Conservation (phyloP, 1,284 basidiomycete species). For the Prillingera fragicola region DNA sequence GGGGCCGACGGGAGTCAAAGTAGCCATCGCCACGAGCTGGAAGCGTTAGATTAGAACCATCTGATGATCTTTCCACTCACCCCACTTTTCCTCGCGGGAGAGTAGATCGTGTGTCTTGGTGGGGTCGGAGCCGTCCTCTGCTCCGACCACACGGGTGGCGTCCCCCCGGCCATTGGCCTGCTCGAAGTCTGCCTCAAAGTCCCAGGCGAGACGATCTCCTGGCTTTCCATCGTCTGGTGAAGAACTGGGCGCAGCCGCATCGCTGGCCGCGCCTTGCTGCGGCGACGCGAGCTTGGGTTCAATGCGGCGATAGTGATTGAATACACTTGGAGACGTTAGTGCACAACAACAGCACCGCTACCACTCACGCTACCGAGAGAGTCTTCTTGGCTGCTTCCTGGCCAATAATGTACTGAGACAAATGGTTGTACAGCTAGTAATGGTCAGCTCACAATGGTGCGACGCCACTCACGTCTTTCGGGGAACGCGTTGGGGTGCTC, state of each 20-base stretch:
- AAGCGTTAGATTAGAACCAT: not conserved
- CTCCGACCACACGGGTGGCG: slow-evolving; percentile 25
- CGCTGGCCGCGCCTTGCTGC: slow-evolving; percentile 48
- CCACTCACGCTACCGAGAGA: slow-evolving; percentile 75
- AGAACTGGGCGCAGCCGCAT: not conserved
- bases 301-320: slow-evolving; percentile 80
- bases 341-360: not conserved
- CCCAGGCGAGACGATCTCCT: slow-evolving; percentile 12
- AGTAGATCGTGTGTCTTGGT: slow-evolving; percentile 35
- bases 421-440: slow-evolving; percentile 71
- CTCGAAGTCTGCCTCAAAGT: slow-evolving; percentile 25
- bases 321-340: slow-evolving; percentile 57
- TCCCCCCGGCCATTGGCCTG: slow-evolving; percentile 23
- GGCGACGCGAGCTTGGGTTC: slow-evolving; percentile 49
- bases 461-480: slow-evolving; percentile 15
- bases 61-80: slow-evolving; percentile 29
- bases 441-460: not conserved
- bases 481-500: slow-evolving; percentile 4
- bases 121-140: slow-evolving; percentile 33
- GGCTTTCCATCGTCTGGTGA: not conserved
- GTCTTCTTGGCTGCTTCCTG: slow-evolving; percentile 89
- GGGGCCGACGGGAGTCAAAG: slow-evolving; percentile 48
- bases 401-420: slow-evolving; percentile 85
- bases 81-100: slow-evolving; percentile 37
- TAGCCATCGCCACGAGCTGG: slow-evolving; percentile 39